Conservation (phyloP, 768 basidiomycete genomes). For the Lentinula raphanica region DNA sequence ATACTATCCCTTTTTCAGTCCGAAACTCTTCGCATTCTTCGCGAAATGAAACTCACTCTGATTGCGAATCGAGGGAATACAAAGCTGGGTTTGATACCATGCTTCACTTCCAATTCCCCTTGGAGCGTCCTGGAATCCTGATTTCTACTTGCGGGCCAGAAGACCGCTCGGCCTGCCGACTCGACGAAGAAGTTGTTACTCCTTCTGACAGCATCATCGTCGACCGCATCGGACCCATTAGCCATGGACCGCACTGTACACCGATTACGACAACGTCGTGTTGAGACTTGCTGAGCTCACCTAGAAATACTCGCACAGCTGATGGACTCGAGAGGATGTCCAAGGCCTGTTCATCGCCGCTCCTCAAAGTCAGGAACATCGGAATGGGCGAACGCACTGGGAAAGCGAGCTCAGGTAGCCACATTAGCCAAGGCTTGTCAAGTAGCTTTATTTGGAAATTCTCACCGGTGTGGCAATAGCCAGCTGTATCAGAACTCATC, state of each 20-base stretch:
- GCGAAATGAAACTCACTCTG: background rate
- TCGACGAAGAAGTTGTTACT: constrained; percentile 44
- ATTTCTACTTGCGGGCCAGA: constrained; percentile 41
- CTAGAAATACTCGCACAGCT: constrained; percentile 36
- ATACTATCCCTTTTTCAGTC: constrained; percentile 23
- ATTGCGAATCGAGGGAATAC: constrained; percentile 25
- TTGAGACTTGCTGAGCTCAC: background rate
- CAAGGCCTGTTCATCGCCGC: constrained; percentile 41
- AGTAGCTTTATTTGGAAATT: background rate
- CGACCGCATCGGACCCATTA: constrained; percentile 43
- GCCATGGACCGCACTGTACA: constrained; percentile 39
- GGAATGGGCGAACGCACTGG: constrained; percentile 49
- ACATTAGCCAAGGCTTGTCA: background rate
- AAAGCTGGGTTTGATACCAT: constrained; percentile 36
- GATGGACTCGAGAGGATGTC: constrained; percentile 41
- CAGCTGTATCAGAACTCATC: constrained; percentile 26
- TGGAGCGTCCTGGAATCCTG: constrained; percentile 31
- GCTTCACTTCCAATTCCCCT: constrained; percentile 49
- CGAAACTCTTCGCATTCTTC: background rate
- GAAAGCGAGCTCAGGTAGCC: constrained; percentile 36
- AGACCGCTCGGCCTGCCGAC: constrained; percentile 37
- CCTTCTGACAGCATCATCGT: constrained; percentile 23
- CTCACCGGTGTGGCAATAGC: constrained; percentile 46
- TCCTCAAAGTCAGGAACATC: constrained; percentile 38
- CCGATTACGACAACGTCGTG: too few species aligned